Base-by-base conservation (phyloP, 2,329 filamentous ascomycete species). In the Hymenoscyphus fraxineus region DNA sequence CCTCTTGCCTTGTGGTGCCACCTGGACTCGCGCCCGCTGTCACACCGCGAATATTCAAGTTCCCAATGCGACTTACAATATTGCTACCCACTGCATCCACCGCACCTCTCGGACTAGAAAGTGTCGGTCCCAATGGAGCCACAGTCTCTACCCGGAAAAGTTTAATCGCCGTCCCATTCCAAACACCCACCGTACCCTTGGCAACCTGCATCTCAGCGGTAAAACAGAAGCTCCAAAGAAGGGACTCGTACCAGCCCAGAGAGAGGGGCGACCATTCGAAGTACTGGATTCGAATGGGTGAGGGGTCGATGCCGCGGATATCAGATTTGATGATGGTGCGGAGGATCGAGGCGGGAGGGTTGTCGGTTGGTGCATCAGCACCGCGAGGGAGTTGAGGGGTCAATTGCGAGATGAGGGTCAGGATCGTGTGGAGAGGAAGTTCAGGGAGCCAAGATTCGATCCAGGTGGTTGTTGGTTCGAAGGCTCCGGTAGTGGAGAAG, bases 371-470 rank as follows among this genome's bases (percentile, higher is more conserved):
- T 1, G 47, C 19, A 81, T 67, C 73, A 79, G 75, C 77, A 83
- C 77, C 15, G 73, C 72, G 41, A 71, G 88, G 77, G 77, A 93
- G 74, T 22, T 87, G 75, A 10, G 81, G 83, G 10, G 82, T 80
- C 6, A 89, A 76, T 72, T 90, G 87, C 69, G 88, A 84, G 62
- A 96, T 92, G 12, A 95, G 78, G 4, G 88, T 90, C 32, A 97
- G 81, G 58, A 92, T 88, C 0, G 93, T 96, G 77, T 97, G 93
- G 1, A 98, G 83, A 1, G 93, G 93, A 38, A 97, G 81, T 72
- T 96, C 91, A 0, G 92, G 90, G n/a, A 97, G 85, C 94, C 94
- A 98, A 63, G 86, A 90, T 71, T 97, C 93, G 69, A 98, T 91
- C 93, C 95, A 98, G 63, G 87, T 81, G 6, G 89, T 80, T 5